phyloP scores from a whole-genome alignment of 371 early-diverging fungal species.

The Apophysomyces sp. region DNA sequence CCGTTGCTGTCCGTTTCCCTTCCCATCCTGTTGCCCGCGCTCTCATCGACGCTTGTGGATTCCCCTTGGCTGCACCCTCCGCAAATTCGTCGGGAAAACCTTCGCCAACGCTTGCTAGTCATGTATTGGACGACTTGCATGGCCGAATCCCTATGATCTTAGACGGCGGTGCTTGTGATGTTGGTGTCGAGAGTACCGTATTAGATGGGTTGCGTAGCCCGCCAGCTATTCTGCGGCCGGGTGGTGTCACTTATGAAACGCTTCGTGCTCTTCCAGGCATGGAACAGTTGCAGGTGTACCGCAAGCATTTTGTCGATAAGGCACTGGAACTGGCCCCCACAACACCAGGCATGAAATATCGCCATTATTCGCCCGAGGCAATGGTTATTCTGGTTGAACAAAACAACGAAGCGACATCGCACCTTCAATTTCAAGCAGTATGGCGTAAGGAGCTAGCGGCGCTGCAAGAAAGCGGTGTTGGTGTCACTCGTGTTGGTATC shows the following conservation, averaged over 20 bases:
- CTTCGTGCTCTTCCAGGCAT: constrained; percentile 55
- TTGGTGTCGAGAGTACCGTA: constrained; percentile 98
- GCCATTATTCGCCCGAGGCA: constrained; percentile 97
- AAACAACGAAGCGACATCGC: not conserved
- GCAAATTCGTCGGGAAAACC: constrained; percentile 98
- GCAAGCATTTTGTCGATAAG: constrained; percentile 72
- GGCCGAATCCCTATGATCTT: constrained; percentile 86
- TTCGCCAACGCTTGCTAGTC: constrained; percentile 91
- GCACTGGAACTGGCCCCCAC: constrained; percentile 79
- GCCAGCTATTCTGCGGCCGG: constrained; percentile 95
- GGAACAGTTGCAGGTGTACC: constrained; percentile 72
- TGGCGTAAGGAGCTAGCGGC: constrained; percentile 22
- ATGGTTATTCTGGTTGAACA: constrained; percentile 77
- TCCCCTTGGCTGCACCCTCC: constrained; percentile 99
- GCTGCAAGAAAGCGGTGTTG: constrained; percentile 14
- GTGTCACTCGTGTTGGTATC: constrained; percentile 16
- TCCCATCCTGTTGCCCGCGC: constrained; percentile 90
- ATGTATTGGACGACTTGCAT: constrained; percentile 90
- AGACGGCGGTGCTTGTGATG: constrained; percentile 91
- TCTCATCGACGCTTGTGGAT: constrained; percentile 82
- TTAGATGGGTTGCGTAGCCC: constrained; percentile 74
- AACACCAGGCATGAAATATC: constrained; percentile 99
- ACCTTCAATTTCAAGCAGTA: constrained; percentile 16
- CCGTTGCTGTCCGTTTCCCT: constrained; percentile 97
- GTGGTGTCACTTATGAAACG: constrained; percentile 91